Evolutionary conservation across 148 eudicot genomes (phyloP), one percentile per base, ranked within the genome.

Genomic region (Cornus suecica): DNA sequence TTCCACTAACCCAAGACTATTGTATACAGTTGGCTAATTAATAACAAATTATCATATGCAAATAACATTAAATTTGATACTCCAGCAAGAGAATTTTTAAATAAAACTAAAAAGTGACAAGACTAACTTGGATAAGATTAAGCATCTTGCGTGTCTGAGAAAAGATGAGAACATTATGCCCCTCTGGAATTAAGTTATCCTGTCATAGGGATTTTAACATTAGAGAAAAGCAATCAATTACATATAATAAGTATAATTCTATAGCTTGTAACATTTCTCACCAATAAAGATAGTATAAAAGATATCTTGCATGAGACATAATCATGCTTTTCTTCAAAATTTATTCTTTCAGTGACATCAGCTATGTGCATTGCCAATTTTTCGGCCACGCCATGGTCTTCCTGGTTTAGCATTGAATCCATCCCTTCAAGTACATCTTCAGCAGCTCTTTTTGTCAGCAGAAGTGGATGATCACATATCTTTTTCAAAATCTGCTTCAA

Each of bases 81-180:
- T 60, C 8, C 28, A 58, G n/a, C 22, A 56, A 60, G n/a, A 22
- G 34, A 29, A 29, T 4, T 16, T 56, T 37, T 1, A 30, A n/a
- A 31, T 5, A 3, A 56, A 56, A 56, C 22, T 56, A 56, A n/a
- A 24, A 37, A 24, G 61, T 61, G 71, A 60, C 24, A 69, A 80
- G 71, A 78, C 81, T 72, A 27, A 92, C 99, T 93, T 95, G 94
- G 71, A 95, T 92, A 69, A 88, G 86, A 87, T 95, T 83, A 64
- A 95, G 90, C 99, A 95, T 95, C 86, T 95, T 95, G 79, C 97
- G 92, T 22, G 97, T 91, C 81, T 95, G 99, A 71, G 99, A 95
- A 86, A 95, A 95, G 72, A 95, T 95, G 70, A 95, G 99, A 85
- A 92, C 89, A 67, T 78, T 86, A 82, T 95, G 99, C 71, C 97